Evolutionary conservation across 2,329 filamentous ascomycete species (phyloP).

Genomic region (Cladosporium phlei): DNA sequence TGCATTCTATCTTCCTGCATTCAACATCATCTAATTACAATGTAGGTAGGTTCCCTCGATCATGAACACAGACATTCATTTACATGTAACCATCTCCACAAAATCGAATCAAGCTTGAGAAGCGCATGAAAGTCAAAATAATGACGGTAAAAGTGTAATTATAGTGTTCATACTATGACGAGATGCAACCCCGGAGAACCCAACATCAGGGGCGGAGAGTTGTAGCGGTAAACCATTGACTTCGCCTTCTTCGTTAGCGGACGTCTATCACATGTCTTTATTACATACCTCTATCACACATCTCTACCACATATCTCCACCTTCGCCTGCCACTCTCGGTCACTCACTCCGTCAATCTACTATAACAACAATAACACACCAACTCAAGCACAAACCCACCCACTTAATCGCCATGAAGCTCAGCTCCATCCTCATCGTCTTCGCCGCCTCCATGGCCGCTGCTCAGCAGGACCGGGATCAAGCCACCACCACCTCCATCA

Average conservation of each 20-base stretch:
- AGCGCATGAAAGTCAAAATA: too few species aligned
- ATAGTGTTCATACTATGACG: too few species aligned
- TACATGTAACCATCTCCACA: too few species aligned
- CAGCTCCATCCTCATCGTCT: neutral
- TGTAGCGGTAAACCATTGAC: neutral
- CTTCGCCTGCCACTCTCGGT: neutral
- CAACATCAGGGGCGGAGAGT: neutral
- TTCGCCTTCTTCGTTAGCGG: neutral
- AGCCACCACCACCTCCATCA: constrained; percentile 4
- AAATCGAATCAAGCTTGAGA: too few species aligned
- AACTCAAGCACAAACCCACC: neutral
- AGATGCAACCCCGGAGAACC: neutral
- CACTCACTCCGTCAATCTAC: neutral
- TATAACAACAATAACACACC: neutral
- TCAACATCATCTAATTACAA: too few species aligned
- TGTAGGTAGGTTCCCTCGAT: too few species aligned
- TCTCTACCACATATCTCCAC: neutral
- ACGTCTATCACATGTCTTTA: too few species aligned
- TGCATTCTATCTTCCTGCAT: too few species aligned
- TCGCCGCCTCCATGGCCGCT: constrained; percentile 1
- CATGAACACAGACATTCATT: too few species aligned
- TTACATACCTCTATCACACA: too few species aligned
- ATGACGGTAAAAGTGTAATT: neutral
- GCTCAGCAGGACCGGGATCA: neutral
- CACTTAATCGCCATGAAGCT: constrained; percentile 2